Conservation (phyloP, 108 stramenopile genomes). For the Nitzschia sp. region DNA sequence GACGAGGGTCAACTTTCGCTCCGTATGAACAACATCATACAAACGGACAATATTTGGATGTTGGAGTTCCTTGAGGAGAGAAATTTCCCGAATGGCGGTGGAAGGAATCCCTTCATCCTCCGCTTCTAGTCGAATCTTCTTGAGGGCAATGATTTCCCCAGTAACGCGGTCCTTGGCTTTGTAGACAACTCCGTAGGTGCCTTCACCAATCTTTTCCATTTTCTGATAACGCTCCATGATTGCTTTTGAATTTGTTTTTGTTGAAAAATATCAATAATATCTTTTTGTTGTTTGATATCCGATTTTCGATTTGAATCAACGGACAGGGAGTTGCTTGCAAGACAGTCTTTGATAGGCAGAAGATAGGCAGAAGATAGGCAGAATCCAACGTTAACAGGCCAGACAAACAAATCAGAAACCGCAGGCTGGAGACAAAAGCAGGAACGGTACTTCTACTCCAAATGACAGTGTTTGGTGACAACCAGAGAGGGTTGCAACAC, state of each 20-base stretch:
- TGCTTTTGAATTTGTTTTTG: neutral
- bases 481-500: too few relatives aligned
- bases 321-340: too few relatives aligned
- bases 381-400: too few relatives aligned
- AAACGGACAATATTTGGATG: constrained; percentile 96
- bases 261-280: too few relatives aligned
- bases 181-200: constrained; percentile 99
- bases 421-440: too few relatives aligned
- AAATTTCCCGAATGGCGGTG: constrained; percentile 92
- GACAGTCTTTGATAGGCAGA: too few relatives aligned
- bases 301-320: too few relatives aligned
- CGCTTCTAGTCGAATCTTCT: constrained; percentile 92
- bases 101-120: constrained; percentile 93
- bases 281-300: too few relatives aligned
- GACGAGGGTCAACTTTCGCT: constrained; percentile 93
- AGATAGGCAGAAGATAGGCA: too few relatives aligned
- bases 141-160: constrained; percentile 91
- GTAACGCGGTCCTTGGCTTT: constrained; percentile 95
- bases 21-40: constrained; percentile 98
- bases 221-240: constrained; percentile 90
- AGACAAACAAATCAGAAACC: too few relatives aligned
- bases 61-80: constrained; percentile 87
- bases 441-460: too few relatives aligned
- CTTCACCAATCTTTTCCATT: constrained; percentile 91
- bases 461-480: too few relatives aligned